Conservation (phyloP, 2,329 filamentous ascomycete genomes). For the Alternaria tenuissima region DNA sequence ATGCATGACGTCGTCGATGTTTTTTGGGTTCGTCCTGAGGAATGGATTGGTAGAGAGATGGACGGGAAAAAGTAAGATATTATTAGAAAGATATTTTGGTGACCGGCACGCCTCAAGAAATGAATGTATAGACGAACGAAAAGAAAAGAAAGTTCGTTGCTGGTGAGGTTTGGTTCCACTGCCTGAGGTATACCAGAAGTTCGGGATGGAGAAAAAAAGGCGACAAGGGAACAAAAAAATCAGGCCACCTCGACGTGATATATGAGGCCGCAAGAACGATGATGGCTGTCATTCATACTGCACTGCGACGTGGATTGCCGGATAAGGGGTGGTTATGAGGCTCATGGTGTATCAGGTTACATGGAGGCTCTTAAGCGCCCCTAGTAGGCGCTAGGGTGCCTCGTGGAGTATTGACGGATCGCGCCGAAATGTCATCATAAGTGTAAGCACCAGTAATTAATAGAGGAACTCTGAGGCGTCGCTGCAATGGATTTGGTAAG, state of each 20-base stretch:
- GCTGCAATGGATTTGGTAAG: constrained; percentile 6
- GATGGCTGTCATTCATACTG: constrained; percentile 36
- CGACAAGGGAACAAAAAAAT: constrained; percentile 36
- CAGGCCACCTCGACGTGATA: constrained; percentile 43
- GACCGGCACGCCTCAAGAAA: constrained; percentile 42
- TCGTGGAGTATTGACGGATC: constrained; percentile 4
- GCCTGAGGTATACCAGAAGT: constrained; percentile 33
- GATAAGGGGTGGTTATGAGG: constrained; percentile 36
- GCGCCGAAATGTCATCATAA: constrained; percentile 5
- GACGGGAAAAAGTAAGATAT: constrained; percentile 16
- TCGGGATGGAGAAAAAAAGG: constrained; percentile 21
- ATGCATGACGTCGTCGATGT: constrained; percentile 24
- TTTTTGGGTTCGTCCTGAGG: not conserved
- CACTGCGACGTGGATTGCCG: constrained; percentile 41
- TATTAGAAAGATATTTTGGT: constrained; percentile 25
- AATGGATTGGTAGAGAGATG: too few relatives aligned
- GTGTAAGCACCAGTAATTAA: constrained; percentile 20
- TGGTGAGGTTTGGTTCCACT: constrained; percentile 16
- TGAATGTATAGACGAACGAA: constrained; percentile 27
- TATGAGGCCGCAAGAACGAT: constrained; percentile 36
- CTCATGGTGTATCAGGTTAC: constrained; percentile 37
- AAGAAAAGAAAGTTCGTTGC: constrained; percentile 12
- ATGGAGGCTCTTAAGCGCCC: constrained; percentile 32
- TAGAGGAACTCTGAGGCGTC: not conserved
- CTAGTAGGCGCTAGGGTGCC: constrained; percentile 22